A percentile compares a stretch with the other conserved stretches of the same genome.
Conservation (phyloP, 2,329 filamentous ascomycete species). For the Aspergillus versicolor region DNA sequence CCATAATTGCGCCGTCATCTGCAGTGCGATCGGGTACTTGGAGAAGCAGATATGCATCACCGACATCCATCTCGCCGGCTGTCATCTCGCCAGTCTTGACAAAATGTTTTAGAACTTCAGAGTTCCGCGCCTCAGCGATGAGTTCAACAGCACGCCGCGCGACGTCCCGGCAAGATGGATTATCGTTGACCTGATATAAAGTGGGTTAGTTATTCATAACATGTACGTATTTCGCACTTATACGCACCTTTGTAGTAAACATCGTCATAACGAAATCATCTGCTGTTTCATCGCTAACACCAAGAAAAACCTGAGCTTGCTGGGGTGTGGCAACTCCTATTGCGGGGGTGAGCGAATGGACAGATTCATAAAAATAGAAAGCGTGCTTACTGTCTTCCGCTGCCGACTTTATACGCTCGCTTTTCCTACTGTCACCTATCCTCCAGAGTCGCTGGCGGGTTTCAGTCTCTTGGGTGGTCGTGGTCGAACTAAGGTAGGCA, state of each 20-base stretch:
- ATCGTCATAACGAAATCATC: constrained; percentile 61
- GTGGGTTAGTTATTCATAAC: constrained; percentile 4
- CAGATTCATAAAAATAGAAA: neutral
- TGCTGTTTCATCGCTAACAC: constrained; percentile 48
- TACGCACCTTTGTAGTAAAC: constrained; percentile 54
- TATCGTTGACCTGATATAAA: constrained; percentile 49
- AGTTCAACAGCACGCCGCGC: constrained; percentile 57
- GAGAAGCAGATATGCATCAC: constrained; percentile 53
- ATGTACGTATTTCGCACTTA: neutral
- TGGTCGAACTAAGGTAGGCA: constrained; percentile 53
- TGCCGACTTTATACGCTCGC: constrained; percentile 57
- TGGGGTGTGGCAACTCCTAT: constrained; percentile 59
- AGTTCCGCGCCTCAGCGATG: constrained; percentile 60
- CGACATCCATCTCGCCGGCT: constrained; percentile 55
- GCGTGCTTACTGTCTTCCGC: constrained; percentile 52
- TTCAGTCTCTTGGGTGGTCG: constrained; percentile 51
- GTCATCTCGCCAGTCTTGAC: constrained; percentile 52
- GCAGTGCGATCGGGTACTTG: constrained; percentile 53
- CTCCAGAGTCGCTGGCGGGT: constrained; percentile 57
- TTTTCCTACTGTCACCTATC: constrained; percentile 60
- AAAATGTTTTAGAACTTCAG: constrained; percentile 53
- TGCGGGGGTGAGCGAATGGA: neutral
- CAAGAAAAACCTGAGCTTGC: constrained; percentile 64
- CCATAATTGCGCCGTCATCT: constrained; percentile 52
- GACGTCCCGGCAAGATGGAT: constrained; percentile 48